Evolutionary conservation across 2,329 filamentous ascomycete species (phyloP), one percentile per base, ranked within the genome.

Genomic region (Colletotrichum spinosum): DNA sequence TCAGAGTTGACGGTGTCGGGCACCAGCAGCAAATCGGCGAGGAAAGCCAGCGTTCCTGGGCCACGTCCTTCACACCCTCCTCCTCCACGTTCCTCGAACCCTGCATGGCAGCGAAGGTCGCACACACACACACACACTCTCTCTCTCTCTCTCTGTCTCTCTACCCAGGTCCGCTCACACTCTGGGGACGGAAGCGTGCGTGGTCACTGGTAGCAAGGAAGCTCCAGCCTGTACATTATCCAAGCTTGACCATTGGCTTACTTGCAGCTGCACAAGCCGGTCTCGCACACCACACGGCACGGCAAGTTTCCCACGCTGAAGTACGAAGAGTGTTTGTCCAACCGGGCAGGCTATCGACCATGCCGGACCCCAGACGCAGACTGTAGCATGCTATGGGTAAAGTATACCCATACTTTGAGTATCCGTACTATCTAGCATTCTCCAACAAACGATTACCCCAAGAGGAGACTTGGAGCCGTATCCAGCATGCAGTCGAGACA

Each of bases 31-130:
- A 62, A 60, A 49, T 49, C 41, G 25, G 41, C 51, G 34, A 45
- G 15, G 15, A 60, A 12, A 55, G 46, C 48, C 37, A 34, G 35
- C 52, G 52, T 57, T 62, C 62, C 58, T 65, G 46, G 58, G 25
- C 41, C 58, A 56, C 41, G 46, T 39, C 35, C 52, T 37, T 34
- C 51, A 45, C 45, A 34, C 45, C 62, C 33, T 41, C 48, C 33
- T 38, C 44, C 33, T 57, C 53, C 49, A 58, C 50, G 53, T 58
- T 59, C 59, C 59, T 55, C 49, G 59, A 58, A 55, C 64, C 60
- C 64, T 67, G 60, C 64, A 59, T 59, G 54, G 54, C 44, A 65
- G 54, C 60, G 58, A 50, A 42, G 53, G n/a, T 49, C 59, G 57
- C 54, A 41, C 49, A 49, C 42, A 51, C 49, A 53, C 44, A 8